A percentile compares a stretch with the other conserved stretches of the same genome.
Conservation (phyloP, 2,329 filamentous ascomycete genomes). For the Exophiala bonariae region DNA sequence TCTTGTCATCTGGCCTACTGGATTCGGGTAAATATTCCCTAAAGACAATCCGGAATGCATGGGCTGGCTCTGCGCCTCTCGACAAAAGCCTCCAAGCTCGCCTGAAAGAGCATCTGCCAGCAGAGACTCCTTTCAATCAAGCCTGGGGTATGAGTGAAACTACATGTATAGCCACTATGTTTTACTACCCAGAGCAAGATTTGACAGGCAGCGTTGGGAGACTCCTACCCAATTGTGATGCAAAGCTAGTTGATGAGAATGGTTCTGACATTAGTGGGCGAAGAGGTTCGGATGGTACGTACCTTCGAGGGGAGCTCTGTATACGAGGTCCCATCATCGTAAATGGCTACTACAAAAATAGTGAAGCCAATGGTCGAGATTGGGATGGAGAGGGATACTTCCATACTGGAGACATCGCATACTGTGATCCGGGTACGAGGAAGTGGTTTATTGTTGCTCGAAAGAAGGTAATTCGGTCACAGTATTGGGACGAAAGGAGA, state of each 20-base stretch:
- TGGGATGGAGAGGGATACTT: conserved; percentile 53
- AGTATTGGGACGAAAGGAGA: neutral
- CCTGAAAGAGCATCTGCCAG: conserved; percentile 42
- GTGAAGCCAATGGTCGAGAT: conserved; percentile 31
- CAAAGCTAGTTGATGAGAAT: conserved; percentile 55
- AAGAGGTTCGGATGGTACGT: conserved; percentile 36
- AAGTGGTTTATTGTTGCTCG: conserved; percentile 60
- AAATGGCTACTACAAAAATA: conserved; percentile 38
- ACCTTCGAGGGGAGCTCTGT: conserved; percentile 47
- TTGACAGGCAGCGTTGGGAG: conserved; percentile 53
- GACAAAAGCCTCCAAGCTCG: conserved; percentile 40
- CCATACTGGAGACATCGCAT: conserved; percentile 59
- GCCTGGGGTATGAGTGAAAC: conserved; percentile 59
- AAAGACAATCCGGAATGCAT: conserved; percentile 43
- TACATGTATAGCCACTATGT: conserved; percentile 32
- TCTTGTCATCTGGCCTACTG: conserved; percentile 19
- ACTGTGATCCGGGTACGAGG: conserved; percentile 63
- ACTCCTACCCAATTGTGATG: conserved; percentile 36
- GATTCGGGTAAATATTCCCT: conserved; percentile 33
- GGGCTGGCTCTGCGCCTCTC: conserved; percentile 51
- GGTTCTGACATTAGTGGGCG: conserved; percentile 51
- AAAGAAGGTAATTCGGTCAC: conserved; percentile 27
- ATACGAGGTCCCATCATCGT: conserved; percentile 40
- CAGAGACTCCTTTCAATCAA: conserved; percentile 44
- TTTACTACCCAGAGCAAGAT: conserved; percentile 39